Conservation (phyloP, 1,284 basidiomycete species). For the Microbotryomycetes sp. region DNA sequence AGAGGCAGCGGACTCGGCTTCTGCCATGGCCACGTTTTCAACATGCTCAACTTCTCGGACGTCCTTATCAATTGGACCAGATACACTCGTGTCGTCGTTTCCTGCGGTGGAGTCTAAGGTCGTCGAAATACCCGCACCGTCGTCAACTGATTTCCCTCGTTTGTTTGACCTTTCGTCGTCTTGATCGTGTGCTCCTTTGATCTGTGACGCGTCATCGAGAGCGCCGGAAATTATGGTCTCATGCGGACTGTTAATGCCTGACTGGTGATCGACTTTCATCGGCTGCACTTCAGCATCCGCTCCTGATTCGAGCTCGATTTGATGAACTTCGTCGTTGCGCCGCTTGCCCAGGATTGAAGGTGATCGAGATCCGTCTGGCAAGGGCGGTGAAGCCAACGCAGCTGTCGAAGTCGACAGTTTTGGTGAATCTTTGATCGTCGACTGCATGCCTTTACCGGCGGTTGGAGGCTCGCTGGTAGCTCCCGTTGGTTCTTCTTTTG, state of each 20-base stretch:
- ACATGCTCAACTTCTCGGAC: background rate
- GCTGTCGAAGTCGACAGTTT: background rate
- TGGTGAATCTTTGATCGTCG: background rate
- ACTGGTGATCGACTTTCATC: conserved; percentile 4
- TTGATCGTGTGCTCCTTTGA: background rate
- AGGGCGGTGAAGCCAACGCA: background rate
- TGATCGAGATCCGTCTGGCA: conserved; percentile 47
- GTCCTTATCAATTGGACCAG: background rate
- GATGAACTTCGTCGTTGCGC: conserved; percentile 45
- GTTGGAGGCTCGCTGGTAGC: background rate
- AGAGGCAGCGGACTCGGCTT: conserved; percentile 3
- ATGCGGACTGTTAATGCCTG: conserved; percentile 6
- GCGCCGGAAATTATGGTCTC: background rate
- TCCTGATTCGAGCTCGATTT: conserved; percentile 10
- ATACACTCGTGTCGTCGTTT: background rate
- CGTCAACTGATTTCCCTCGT: conserved; percentile 11
- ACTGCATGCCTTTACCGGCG: background rate
- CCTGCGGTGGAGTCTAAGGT: background rate
- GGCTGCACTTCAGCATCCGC: too few relatives aligned
- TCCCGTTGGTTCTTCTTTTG: background rate
- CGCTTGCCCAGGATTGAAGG: conserved; percentile 67
- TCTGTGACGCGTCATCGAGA: too few relatives aligned
- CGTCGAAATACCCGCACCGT: conserved; percentile 37
- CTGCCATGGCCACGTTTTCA: background rate
- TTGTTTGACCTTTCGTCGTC: background rate